Evolutionary conservation across 768 basidiomycete genomes (phyloP), one percentile per base, ranked within the genome.

Genomic region (Ramaria rubella): DNA sequence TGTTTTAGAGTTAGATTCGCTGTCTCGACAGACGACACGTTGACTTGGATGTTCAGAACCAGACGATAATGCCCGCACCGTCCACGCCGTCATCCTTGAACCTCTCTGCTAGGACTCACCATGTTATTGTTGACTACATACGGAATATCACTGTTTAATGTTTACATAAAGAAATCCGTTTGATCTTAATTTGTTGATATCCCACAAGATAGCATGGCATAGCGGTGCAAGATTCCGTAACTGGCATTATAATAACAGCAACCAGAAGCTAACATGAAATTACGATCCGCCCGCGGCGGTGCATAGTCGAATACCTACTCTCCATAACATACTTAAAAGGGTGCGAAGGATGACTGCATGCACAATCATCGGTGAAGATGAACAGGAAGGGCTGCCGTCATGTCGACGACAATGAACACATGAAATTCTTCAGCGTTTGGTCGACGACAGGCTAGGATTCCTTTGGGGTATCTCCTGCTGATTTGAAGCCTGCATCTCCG

Each of bases 271-370:
- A 23, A 31, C 49, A 51, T 51, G 29, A 33, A 33, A 51, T 51
- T 51, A 51, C 21, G 21, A 51, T n/a, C 49, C 29, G 49, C 49
- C 33, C 11, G 49, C 23, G 33, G 49, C 49, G 49, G 49, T 31
- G 49, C 49, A 51, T 51, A 51, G 19, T 51, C 34, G 49, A 36
- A 51, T 12, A 51, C 49, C 49, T 51, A 51, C 49, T 31, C 49
- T 51, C 31, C 49, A 51, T 51, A 51, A 51, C 49, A 51, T 51
- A 51, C 12, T 33, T n/a, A 12, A 36, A 51, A 24, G 29, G 49
- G 31, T 51, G 21, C 19, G 24, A 51, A 33, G 29, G 15, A 12
- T 33, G 30, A 21, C 48, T 23, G 19, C 21, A 14, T 29, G 9
- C 49, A 51, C 7, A 23, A 26, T 11, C 11, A 4, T 51, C 33